Base-by-base conservation (phyloP, 805 yeast species). In the Suhomyces sp. region DNA sequence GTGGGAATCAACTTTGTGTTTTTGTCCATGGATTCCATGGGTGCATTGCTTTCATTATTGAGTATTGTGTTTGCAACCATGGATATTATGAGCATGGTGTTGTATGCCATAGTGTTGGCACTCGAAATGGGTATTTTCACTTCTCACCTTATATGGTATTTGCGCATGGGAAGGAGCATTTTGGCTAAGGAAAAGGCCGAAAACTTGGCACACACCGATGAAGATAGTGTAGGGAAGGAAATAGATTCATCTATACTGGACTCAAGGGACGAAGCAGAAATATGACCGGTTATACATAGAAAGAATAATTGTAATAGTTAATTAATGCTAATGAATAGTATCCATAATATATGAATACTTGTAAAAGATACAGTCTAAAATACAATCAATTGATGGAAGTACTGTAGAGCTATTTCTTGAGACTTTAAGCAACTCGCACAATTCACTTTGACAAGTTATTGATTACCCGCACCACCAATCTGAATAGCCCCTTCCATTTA, bases 1-100 rank as follows among this genome's bases (percentile, higher is more conserved):
- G 84, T 91, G 3, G 98, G 98, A 0, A 87, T 93, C 62, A 91
- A 91, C 65, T 91, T 93, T 63, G 59, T 87, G 2, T 93, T 93
- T 57, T 74, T 93, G 53, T 62, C 77, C 5, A 71, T 92, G 71
- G 97, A 93, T 66, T 81, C 88, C 4, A 57, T 81, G 24, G 98
- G 98, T 7, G 97, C 97, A 0, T 70, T 75, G 42, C 83, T 90
- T 58, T 88, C 96, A 10, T 79, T 88, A 70, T 77, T 81, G 41
- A 76, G 85, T 60, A 77, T 75, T 12, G 67, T 72, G 1, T 77
- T 86, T 38, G 94, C 76, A 1, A 75, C 77, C 36, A 62, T 88
- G 64, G 97, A 92, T 66, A 67, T 83, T n/a, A 78, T 93, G 81
- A 94, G 97, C 44, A 79, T 88, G 57, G 77, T 88, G 0, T 75